Percentiles rank a stretch among this genome's conserved stretches.
These are phyloP conservation scores for Zygotorulaspora sp. DNA, from an alignment of 805 yeast species.

Conservation along the genomic window DNA sequence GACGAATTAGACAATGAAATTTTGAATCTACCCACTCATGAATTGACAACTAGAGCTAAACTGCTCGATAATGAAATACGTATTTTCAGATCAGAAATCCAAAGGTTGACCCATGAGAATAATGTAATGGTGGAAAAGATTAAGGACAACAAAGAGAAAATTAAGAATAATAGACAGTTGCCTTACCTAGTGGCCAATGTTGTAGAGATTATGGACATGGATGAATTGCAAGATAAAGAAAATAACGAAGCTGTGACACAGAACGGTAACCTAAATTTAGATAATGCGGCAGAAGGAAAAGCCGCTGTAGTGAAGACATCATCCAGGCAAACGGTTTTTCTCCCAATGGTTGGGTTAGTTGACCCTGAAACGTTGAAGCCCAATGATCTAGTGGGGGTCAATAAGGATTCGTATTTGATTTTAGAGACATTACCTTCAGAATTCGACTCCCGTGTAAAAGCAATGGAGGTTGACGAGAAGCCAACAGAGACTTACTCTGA, in stretches of 20 bases:
- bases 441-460: slow-evolving; percentile 95
- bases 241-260: slow-evolving; percentile 53
- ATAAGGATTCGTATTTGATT: slow-evolving; percentile 90
- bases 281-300: slow-evolving; percentile 86
- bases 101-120: slow-evolving; percentile 87
- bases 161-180: slow-evolving; percentile 88
- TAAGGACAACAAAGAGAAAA: slow-evolving; percentile 93
- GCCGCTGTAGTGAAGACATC: slow-evolving; percentile 98
- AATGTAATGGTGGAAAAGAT: slow-evolving; percentile 88
- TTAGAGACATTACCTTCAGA: slow-evolving; percentile 95
- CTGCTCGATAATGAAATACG: slow-evolving; percentile 92
- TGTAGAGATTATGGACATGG: slow-evolving; percentile 86
- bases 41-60: slow-evolving; percentile 78
- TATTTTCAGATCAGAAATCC: slow-evolving; percentile 87
- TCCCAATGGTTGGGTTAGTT: slow-evolving; percentile 93
- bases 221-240: slow-evolving; percentile 74
- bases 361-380: slow-evolving; percentile 90
- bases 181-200: slow-evolving; percentile 97
- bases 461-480: slow-evolving; percentile 99
- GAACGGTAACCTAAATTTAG: slow-evolving; percentile 93
- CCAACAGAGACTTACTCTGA: slow-evolving; percentile 97
- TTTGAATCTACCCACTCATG: slow-evolving; percentile 69
- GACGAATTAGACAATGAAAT: slow-evolving; percentile 79
- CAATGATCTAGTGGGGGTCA: slow-evolving; percentile 96
- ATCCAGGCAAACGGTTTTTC: slow-evolving; percentile 93